Conservation (phyloP, 225 moss, liverwort and hornwort species). For the Lunularia cruciata region DNA sequence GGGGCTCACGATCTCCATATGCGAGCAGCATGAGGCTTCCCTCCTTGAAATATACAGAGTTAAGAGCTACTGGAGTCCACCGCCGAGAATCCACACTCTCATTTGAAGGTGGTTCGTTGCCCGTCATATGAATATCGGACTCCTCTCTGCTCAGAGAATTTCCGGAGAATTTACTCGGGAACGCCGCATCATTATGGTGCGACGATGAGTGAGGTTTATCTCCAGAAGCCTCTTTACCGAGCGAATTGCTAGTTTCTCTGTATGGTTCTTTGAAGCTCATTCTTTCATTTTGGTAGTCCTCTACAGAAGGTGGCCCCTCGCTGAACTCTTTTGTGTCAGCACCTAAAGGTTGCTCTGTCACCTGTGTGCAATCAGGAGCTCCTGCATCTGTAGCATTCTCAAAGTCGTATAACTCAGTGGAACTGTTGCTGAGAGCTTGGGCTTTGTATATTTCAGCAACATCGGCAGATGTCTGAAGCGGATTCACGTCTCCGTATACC, state of each 20-base stretch:
- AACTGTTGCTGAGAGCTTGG: not conserved
- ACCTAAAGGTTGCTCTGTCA: not conserved
- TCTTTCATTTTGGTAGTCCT: not conserved
- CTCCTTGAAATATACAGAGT: slow-evolving; percentile 82
- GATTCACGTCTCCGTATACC: not conserved
- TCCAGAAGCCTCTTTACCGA: not conserved
- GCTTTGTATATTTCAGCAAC: not conserved
- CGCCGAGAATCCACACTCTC: slow-evolving; percentile 56
- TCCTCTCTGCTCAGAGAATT: not conserved
- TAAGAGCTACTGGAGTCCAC: slow-evolving; percentile 81
- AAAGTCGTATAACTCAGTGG: not conserved
- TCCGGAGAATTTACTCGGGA: not conserved
- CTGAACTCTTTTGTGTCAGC: not conserved
- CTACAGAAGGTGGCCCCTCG: not conserved
- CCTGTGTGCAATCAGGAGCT: not conserved
- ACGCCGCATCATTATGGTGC: not conserved
- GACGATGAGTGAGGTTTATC: not conserved
- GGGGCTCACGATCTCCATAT: slow-evolving; percentile 93
- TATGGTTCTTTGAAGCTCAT: slow-evolving; percentile 2
- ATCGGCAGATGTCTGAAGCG: not conserved
- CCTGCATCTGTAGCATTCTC: not conserved
- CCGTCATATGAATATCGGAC: slow-evolving; percentile 30
- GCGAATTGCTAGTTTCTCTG: not conserved
- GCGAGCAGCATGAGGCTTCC: slow-evolving; percentile 92
- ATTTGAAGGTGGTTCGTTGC: slow-evolving; percentile 59